Conservation (phyloP, 306 rosid species). For the Dalbergia cochinchinensis region DNA sequence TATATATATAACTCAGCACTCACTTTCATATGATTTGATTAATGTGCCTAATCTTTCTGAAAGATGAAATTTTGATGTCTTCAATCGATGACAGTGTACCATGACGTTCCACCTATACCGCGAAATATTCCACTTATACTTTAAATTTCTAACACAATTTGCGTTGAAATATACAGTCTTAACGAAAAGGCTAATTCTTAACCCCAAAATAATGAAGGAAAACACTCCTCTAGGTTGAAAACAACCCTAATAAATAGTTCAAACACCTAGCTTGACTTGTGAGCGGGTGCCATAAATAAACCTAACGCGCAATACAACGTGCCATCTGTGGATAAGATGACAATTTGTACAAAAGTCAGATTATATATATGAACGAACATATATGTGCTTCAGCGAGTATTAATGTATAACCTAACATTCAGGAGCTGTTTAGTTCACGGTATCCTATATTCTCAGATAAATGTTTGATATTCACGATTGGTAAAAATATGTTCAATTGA, state of each 20-base stretch:
- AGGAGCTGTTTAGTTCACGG: neutral
- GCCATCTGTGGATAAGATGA: conserved; percentile 31
- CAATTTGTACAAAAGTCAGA: neutral
- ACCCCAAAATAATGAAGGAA: neutral
- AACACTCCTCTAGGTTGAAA: neutral
- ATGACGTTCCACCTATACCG: conserved; percentile 5
- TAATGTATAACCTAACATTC: neutral
- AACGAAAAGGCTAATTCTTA: neutral
- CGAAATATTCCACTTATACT: conserved; percentile 2
- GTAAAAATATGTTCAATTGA: neutral
- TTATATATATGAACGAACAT: neutral
- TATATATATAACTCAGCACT: neutral
- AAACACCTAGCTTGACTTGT: conserved; percentile 18
- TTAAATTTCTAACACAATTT: conserved; percentile 3
- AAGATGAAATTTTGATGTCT: conserved; percentile 33
- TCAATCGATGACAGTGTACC: conserved; percentile 3
- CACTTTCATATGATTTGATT: neutral
- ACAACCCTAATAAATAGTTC: conserved; percentile 22
- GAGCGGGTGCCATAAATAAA: conserved; percentile 27
- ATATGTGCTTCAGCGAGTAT: neutral
- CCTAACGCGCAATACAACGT: conserved; percentile 36
- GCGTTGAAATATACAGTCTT: neutral
- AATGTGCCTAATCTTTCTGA: neutral
- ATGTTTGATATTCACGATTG: conserved; percentile 2
- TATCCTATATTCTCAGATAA: neutral